Evolutionary conservation across 148 eudicot species (phyloP).

Genomic region (Persicaria maculosa): DNA sequence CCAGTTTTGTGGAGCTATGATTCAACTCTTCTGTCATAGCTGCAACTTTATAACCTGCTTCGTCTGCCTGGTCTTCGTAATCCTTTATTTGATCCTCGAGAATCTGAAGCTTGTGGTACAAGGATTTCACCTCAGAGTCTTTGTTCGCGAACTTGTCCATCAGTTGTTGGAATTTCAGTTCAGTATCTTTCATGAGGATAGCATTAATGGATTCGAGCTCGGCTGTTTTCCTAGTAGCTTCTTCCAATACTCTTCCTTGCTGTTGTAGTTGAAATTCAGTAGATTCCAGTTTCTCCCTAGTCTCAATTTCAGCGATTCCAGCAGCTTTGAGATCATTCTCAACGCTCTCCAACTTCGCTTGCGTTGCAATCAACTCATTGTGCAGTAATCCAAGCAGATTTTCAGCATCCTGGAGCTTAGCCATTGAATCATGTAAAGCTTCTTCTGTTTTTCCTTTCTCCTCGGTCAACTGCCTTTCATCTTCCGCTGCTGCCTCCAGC

Average conservation of each 20-base stretch:
- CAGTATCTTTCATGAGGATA: constrained; percentile 40
- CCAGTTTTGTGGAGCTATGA: constrained; percentile 30
- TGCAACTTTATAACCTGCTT: constrained; percentile 39
- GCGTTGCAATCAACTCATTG: constrained; percentile 31
- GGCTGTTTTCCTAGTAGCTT: constrained; percentile 34
- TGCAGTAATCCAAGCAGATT: constrained; percentile 28
- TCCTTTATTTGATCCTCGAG: constrained; percentile 47
- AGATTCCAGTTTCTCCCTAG: constrained; percentile 52
- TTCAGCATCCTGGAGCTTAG: constrained; percentile 39
- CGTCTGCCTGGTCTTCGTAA: constrained; percentile 24
- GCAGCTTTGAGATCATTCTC: constrained; percentile 59
- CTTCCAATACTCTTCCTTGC: constrained; percentile 41
- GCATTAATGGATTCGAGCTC: constrained; percentile 61
- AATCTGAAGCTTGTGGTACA: constrained; percentile 40
- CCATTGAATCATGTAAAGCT: constrained; percentile 20
- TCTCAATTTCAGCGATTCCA: constrained; percentile 46
- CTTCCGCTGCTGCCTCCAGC: constrained; percentile 27
- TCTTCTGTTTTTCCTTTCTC: constrained; percentile 44
- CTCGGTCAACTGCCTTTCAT: constrained; percentile 38
- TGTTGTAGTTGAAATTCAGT: constrained; percentile 56
- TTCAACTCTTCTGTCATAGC: constrained; percentile 42
- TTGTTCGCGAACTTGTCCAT: constrained; percentile 18
- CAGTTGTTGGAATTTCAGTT: constrained; percentile 60
- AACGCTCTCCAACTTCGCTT: constrained; percentile 39
- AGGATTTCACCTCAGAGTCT: constrained; percentile 26